Evolutionary conservation across 73 alveolate genomes (phyloP).

Genomic region (Breviolum minutum): DNA sequence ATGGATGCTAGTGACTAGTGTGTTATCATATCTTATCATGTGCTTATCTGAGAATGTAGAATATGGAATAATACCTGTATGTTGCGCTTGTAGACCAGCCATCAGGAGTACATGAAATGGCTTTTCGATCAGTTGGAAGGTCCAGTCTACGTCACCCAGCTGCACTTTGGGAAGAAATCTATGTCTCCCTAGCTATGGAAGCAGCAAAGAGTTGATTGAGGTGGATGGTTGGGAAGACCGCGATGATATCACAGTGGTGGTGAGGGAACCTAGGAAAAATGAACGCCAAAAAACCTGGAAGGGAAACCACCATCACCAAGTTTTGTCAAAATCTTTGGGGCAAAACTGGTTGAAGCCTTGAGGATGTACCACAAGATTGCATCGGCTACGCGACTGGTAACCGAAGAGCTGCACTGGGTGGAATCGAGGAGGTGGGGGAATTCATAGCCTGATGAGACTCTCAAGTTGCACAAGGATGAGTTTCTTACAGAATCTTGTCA

Average conservation of each 20-base stretch:
- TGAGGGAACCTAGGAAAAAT: not conserved
- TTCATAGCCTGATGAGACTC: not conserved
- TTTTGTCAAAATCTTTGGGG: no score
- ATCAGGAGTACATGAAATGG: constrained; percentile 94
- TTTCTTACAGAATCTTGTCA: not conserved
- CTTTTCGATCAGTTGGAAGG: constrained; percentile 88
- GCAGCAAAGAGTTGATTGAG: not conserved
- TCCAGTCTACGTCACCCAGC: constrained; percentile 54
- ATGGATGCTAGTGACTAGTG: not conserved
- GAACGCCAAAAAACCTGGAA: no score
- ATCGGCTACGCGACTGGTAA: constrained; percentile 91
- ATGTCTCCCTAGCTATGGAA: not conserved
- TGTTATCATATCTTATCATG: not conserved
- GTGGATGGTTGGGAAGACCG: constrained; percentile 94
- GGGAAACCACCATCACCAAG: not conserved
- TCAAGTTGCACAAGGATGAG: not conserved
- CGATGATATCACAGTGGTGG: constrained; percentile 89
- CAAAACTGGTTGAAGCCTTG: not conserved
- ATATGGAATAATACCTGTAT: no score
- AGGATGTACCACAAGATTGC: constrained; percentile 94
- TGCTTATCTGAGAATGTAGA: not conserved
- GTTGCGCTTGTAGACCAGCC: no score
- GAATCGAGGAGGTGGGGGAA: constrained; percentile 72
- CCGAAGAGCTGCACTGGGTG: constrained; percentile 91
- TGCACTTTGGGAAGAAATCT: not conserved